Conservation (phyloP, 2,329 filamentous ascomycete species). For the Diplodia scrobiculata region DNA sequence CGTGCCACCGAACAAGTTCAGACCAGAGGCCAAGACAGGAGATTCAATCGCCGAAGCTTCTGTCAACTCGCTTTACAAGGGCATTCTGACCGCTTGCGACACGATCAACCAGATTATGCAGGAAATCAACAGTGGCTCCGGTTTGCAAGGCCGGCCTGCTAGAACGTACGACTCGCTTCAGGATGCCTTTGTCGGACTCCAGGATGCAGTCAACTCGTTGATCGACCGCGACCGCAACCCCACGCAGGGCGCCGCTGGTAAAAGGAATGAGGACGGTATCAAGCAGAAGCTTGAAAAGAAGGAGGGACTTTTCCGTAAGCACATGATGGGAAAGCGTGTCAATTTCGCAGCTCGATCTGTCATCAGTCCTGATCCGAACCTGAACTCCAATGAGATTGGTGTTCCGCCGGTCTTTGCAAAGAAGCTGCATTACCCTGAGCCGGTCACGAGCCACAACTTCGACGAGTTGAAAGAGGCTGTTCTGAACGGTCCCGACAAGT, state of each 20-base stretch:
- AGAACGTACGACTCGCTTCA: constrained; percentile 76
- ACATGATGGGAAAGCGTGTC: constrained; percentile 99
- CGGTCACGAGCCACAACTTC: constrained; percentile 96
- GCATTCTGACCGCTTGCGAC: constrained; percentile 75
- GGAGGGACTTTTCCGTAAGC: constrained; percentile 95
- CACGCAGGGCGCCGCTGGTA: constrained; percentile 73
- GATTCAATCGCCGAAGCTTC: constrained; percentile 82
- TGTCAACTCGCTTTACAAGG: constrained; percentile 85
- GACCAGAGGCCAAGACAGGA: constrained; percentile 81
- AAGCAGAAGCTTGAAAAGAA: constrained; percentile 99
- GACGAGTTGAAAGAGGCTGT: constrained; percentile 94
- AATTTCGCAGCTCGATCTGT: constrained; percentile 97
- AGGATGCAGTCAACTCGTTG: constrained; percentile 88
- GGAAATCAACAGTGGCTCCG: constrained; percentile 60
- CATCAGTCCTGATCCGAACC: constrained; percentile 97
- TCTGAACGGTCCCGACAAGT: constrained; percentile 89
- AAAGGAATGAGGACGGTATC: constrained; percentile 85
- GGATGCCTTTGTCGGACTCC: constrained; percentile 77
- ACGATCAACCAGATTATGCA: constrained; percentile 72
- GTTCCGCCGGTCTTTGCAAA: constrained; percentile 97
- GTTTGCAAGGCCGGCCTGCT: constrained; percentile 46
- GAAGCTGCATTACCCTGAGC: constrained; percentile 94
- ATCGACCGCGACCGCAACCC: constrained; percentile 89
- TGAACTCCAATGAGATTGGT: constrained; percentile 98
- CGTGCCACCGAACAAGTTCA: constrained; percentile 88